phyloP scores from a whole-genome alignment of 139 green algal species.

The Chlorella sp. region DNA sequence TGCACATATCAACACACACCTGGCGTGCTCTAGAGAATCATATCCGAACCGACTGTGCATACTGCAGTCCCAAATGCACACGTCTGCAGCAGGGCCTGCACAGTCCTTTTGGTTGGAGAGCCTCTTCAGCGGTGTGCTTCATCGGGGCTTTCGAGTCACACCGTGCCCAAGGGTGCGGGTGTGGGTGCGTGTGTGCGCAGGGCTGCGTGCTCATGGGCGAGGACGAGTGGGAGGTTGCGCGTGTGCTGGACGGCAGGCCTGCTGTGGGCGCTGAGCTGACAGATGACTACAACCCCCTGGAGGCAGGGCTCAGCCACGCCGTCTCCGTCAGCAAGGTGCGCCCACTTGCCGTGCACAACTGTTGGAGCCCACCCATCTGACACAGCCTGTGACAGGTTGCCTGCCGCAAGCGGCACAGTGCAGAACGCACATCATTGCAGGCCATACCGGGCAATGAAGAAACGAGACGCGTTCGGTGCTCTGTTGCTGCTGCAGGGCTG shows the following conservation, averaged over 20 bases:
- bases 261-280: conserved; percentile 54
- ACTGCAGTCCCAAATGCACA: too few relatives aligned
- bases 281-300: conserved; percentile 58
- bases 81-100: too few relatives aligned
- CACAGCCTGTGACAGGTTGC: neutral
- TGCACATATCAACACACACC: too few relatives aligned
- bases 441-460: neutral
- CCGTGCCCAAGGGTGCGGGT: too few relatives aligned
- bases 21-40: too few relatives aligned
- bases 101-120: too few relatives aligned
- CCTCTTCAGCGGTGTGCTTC: too few relatives aligned
- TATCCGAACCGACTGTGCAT: too few relatives aligned
- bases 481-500: conserved; percentile 16
- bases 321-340: conserved; percentile 71
- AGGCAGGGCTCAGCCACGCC: conserved; percentile 66
- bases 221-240: conserved; percentile 61
- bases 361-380: neutral
- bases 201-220: conserved; percentile 64
- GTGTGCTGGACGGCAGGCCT: conserved; percentile 58
- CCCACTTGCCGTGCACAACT: neutral
- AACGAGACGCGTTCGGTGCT: neutral
- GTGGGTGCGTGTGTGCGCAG: too few relatives aligned
- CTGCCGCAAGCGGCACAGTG: neutral
- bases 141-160: too few relatives aligned
- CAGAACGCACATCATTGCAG: neutral